Evolutionary conservation across 106 monocot species (phyloP).

Genomic region (Dactylorhiza incarnata): DNA sequence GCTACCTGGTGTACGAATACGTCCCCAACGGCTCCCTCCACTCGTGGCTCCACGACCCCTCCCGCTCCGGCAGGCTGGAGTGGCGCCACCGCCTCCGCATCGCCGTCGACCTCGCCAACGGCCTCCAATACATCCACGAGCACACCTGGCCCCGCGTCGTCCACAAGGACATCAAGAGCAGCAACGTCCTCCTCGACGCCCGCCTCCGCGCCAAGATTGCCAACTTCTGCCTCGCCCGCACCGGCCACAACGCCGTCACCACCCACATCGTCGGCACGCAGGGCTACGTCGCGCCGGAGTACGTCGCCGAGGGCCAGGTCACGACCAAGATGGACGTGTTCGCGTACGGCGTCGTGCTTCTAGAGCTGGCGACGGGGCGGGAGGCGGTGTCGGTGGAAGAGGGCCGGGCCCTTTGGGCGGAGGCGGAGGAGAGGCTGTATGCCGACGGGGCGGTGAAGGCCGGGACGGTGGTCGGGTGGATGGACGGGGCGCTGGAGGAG

Average conservation of each 20-base stretch:
- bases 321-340: conserved; percentile 86
- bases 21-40: conserved; percentile 72
- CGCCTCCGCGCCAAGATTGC: conserved; percentile 71
- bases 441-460: conserved; percentile 14
- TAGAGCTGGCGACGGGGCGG: conserved; percentile 66
- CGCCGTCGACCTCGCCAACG: conserved; percentile 71
- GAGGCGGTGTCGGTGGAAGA: conserved; percentile 29
- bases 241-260: conserved; percentile 74
- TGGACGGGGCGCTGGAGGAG: conserved; percentile 43
- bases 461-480: conserved; percentile 38
- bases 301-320: conserved; percentile 57
- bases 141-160: conserved; percentile 87
- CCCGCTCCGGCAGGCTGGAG: conserved; percentile 21
- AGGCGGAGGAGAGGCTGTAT: conserved; percentile 51
- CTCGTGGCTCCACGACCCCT: conserved; percentile 46
- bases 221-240: conserved; percentile 75
- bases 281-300: conserved; percentile 80
- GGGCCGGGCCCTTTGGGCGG: conserved; percentile 51
- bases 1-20: conserved; percentile 78
- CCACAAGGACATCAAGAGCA: conserved; percentile 82
- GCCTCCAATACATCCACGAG: conserved; percentile 93
- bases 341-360: conserved; percentile 73
- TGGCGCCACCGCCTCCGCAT: conserved; percentile 62
- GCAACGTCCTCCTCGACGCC: conserved; percentile 65
- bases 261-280: conserved; percentile 74